These are phyloP conservation scores for Saturnispora kantuleensis DNA, from an alignment of 805 yeast species.

Conservation along the genomic window DNA sequence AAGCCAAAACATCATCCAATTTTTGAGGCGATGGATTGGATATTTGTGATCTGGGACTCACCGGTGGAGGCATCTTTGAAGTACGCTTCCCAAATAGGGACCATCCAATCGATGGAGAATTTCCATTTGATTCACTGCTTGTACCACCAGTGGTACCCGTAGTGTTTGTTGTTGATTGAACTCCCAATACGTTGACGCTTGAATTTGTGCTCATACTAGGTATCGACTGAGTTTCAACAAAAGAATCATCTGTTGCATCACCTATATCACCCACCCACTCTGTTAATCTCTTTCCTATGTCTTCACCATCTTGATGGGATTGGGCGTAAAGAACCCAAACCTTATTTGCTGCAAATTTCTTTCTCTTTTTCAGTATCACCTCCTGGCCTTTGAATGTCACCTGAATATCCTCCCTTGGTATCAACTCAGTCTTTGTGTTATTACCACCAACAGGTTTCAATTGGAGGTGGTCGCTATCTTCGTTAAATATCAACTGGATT, in stretches of 20 bases:
- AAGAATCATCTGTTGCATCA: not conserved
- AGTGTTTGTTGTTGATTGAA: constrained; percentile 1
- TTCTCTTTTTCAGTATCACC: constrained; percentile 20
- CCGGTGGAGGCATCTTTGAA: constrained; percentile 32
- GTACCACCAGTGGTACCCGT: constrained; percentile 1
- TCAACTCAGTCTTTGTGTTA: constrained; percentile 14
- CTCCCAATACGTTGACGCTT: too few relatives aligned
- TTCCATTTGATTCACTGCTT: not conserved
- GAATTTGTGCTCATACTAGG: too few relatives aligned
- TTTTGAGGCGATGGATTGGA: constrained; percentile 11
- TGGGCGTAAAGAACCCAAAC: constrained; percentile 60
- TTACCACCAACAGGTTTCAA: constrained; percentile 6
- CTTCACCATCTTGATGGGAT: constrained; percentile 48
- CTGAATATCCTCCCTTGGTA: constrained; percentile 17
- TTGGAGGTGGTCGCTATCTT: constrained; percentile 5
- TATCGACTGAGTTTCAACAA: too few relatives aligned
- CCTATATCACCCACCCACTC: constrained; percentile 6
- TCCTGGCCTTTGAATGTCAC: constrained; percentile 20
- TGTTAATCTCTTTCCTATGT: constrained; percentile 16
- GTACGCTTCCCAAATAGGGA: constrained; percentile 3
- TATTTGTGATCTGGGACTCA: constrained; percentile 36
- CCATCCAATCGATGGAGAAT: constrained; percentile 5
- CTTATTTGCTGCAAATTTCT: constrained; percentile 25
- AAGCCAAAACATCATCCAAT: constrained; percentile 19
- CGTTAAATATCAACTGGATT: constrained; percentile 3